These are phyloP conservation scores for Ganoderma resinaceum DNA, from an alignment of 1,284 basidiomycete genomes.

Conservation along the genomic window DNA sequence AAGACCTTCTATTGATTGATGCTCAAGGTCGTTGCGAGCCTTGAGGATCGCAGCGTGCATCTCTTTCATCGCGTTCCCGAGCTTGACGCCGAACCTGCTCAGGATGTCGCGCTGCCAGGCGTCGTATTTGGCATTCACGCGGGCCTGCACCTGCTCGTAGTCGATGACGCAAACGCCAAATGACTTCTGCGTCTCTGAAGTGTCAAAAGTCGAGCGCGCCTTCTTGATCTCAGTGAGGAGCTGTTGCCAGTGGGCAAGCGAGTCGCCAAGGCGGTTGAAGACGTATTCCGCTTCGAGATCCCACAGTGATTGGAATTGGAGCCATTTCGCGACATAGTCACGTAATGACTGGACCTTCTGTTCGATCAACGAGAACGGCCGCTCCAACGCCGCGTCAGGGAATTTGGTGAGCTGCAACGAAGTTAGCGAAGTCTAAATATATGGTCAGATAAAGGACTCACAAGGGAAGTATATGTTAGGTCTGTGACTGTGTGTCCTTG, in stretches of 20 bases:
- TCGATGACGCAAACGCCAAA: constrained; percentile 96
- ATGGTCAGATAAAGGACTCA: constrained; percentile 43
- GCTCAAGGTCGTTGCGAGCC: constrained; percentile 93
- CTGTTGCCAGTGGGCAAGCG: constrained; percentile 92
- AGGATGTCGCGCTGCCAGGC: constrained; percentile 97
- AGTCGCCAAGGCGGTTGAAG: constrained; percentile 93
- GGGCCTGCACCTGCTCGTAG: constrained; percentile 96
- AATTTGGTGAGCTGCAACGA: constrained; percentile 76
- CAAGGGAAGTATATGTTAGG: constrained; percentile 84
- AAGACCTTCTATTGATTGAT: constrained; percentile 79
- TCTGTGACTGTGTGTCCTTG: constrained; percentile 69
- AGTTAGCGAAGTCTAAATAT: background rate
- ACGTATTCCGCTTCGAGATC: constrained; percentile 97
- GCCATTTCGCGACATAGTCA: constrained; percentile 96
- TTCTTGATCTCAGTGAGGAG: constrained; percentile 96
- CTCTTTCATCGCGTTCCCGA: constrained; percentile 95
- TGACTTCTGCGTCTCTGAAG: constrained; percentile 89
- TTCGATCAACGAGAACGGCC: constrained; percentile 90
- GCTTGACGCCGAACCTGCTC: constrained; percentile 89
- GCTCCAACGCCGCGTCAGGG: constrained; percentile 76
- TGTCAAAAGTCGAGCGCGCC: constrained; percentile 95
- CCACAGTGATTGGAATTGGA: constrained; percentile 99
- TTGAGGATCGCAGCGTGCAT: constrained; percentile 93
- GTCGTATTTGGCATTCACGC: constrained; percentile 99
- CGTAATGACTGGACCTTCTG: constrained; percentile 86